Evolutionary conservation across 108 stramenopile genomes (phyloP).

Genomic region (Nitzschia putrida): DNA sequence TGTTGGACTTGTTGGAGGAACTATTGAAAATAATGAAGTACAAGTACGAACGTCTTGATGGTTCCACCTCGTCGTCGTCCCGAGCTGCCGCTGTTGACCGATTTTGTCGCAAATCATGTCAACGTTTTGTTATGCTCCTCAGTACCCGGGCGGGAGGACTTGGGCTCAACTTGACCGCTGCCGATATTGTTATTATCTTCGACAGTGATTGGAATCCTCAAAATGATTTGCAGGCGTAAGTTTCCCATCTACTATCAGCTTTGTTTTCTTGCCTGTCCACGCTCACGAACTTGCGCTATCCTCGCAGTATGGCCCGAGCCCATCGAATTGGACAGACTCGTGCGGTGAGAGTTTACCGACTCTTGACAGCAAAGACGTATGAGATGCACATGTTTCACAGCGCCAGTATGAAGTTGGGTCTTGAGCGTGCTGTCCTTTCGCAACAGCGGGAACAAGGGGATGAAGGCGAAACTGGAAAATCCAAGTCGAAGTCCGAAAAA

Average conservation of each 20-base stretch:
- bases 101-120: conserved; percentile 78
- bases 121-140: conserved; percentile 93
- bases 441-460: conserved; percentile 71
- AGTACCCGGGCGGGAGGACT: conserved; percentile 89
- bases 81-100: conserved; percentile 90
- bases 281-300: background rate
- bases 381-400: conserved; percentile 98
- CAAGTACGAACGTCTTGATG: conserved; percentile 86
- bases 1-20: conserved; percentile 93
- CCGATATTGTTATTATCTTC: conserved; percentile 93
- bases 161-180: conserved; percentile 76
- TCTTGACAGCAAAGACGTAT: conserved; percentile 94
- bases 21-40: conserved; percentile 80
- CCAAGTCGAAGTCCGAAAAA: conserved; percentile 61
- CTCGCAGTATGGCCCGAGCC: conserved; percentile 80
- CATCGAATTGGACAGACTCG: conserved; percentile 97
- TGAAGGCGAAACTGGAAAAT: conserved; percentile 41
- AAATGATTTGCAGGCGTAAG: conserved; percentile 91
- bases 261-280: background rate
- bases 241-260: background rate
- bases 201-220: conserved; percentile 82
- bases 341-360: conserved; percentile 42
- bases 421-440: conserved; percentile 95
- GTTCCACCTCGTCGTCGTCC: conserved; percentile 82
- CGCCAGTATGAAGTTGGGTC: conserved; percentile 93